Evolutionary conservation across 495 filamentous ascomycete genomes (phyloP).

Genomic region (Aspergillus diversus): DNA sequence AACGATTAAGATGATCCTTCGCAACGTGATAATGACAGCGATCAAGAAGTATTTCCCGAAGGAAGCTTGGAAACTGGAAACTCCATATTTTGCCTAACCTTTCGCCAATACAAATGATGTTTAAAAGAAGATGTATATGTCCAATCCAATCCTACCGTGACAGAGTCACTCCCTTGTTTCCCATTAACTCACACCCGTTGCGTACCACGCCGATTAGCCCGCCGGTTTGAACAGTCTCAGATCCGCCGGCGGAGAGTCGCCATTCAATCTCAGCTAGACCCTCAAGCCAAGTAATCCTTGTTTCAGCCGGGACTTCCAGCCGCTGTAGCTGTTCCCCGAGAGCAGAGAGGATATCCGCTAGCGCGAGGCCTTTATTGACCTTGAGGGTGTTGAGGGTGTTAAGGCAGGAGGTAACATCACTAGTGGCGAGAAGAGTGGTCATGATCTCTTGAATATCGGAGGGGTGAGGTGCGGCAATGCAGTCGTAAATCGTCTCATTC

Average conservation of each 20-base stretch:
- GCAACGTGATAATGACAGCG: neutral
- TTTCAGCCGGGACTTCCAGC: slow-evolving; percentile 84
- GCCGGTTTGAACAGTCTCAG: slow-evolving; percentile 89
- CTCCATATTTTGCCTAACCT: too few relatives aligned
- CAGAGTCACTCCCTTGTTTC: slow-evolving; percentile 1
- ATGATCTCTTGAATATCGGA: slow-evolving; percentile 84
- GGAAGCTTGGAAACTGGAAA: too few relatives aligned
- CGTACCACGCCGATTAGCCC: slow-evolving; percentile 88
- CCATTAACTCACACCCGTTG: slow-evolving; percentile 79
- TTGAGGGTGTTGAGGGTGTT: slow-evolving; percentile 87
- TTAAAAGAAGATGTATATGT: too few relatives aligned
- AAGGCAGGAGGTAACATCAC: slow-evolving; percentile 85
- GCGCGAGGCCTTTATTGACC: slow-evolving; percentile 79
- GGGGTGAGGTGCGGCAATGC: slow-evolving; percentile 93
- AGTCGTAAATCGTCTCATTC: slow-evolving; percentile 91
- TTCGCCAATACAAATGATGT: too few relatives aligned
- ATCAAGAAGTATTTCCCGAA: neutral
- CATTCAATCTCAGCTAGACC: slow-evolving; percentile 92
- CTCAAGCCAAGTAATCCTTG: slow-evolving; percentile 88
- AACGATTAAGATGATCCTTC: too few relatives aligned
- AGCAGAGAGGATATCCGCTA: slow-evolving; percentile 91
- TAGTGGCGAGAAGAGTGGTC: slow-evolving; percentile 76
- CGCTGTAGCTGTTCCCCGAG: slow-evolving; percentile 79
- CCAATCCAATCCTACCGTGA: neutral
- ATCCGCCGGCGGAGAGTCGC: slow-evolving; percentile 83